Evolutionary conservation across 495 filamentous ascomycete genomes (phyloP), one percentile per base, ranked within the genome.

Genomic region (Aspergillus olivimuriae): DNA sequence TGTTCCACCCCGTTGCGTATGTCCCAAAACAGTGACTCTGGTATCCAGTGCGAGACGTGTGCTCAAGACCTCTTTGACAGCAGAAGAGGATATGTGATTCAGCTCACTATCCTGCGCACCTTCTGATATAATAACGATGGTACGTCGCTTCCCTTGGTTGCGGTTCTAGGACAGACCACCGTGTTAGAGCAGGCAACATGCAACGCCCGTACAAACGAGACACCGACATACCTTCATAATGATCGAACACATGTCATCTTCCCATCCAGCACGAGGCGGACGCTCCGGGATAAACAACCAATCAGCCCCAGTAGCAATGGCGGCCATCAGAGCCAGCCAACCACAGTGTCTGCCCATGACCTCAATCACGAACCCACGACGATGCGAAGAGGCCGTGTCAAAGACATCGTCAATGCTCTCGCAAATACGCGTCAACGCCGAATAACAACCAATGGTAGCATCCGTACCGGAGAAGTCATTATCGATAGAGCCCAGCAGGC

Each of bases 301-400:
- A 63, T 97, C 91, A 4, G 92, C 90, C 20, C 91, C 92, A 2
- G 87, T 94, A 44, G 85, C 87, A 34, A 96, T 86, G 46, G 88
- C 91, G 8, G 92, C 85, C 88, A 95, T 95, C 30, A 97, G 71
- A 23, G 91, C 92, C 45, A 97, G 70, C 91, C 91, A 97, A 26
- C 91, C 91, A 57, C 92, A 97, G 65, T 96, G 90, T 46, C 91
- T 78, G 10, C 91, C 91, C 91, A 97, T 97, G 34, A 96, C 92
- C 62, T 96, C 92, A 53, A 97, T 82, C 17, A 97, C 90, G 60
- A 97, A 97, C 28, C 91, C 91, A 47, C 91, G 74, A 39, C 92
- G 92, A 65, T 96, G 91, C n/a, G 87, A 94, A 26, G 80, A 86
- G 7, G 91, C 91, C 2, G 91, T 97, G 20, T 90, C 87, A 61